Percentiles rank a stretch among this genome's conserved stretches.
phyloP scores from a whole-genome alignment of 75 land plant genomes.

The Adiantum capillusveneris region DNA sequence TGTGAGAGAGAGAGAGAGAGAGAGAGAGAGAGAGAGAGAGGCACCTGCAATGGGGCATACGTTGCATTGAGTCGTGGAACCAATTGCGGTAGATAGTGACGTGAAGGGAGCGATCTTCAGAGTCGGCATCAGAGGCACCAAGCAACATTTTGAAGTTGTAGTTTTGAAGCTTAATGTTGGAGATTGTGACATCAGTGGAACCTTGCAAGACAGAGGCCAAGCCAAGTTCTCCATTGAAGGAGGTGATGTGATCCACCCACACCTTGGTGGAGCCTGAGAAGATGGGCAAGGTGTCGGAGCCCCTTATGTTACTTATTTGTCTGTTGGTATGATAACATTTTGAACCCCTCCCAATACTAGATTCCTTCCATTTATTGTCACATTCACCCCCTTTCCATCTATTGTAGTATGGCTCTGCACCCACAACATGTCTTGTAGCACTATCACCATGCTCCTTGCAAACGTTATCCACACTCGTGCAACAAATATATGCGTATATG shows the following conservation, averaged over 20 bases:
- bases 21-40: too few species aligned
- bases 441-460: conserved; percentile 15
- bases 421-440: conserved; percentile 22
- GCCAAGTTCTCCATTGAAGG: conserved; percentile 31
- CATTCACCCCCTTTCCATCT: conserved; percentile 29
- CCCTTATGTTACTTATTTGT: conserved; percentile 12
- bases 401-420: conserved; percentile 27
- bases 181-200: conserved; percentile 42
- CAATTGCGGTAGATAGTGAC: conserved; percentile 36
- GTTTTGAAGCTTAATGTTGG: conserved; percentile 27
- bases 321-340: conserved; percentile 19
- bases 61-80: conserved; percentile 33
- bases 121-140: conserved; percentile 35
- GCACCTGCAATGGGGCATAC: conserved; percentile 55
- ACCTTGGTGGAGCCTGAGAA: conserved; percentile 8
- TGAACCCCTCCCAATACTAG: conserved; percentile 8
- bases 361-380: conserved; percentile 12
- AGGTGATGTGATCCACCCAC: conserved; percentile 46
- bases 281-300: conserved; percentile 33
- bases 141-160: conserved; percentile 35
- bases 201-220: conserved; percentile 32
- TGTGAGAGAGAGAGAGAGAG: too few species aligned
- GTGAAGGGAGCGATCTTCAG: conserved; percentile 23
- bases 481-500: too few species aligned
- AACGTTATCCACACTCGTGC: conserved; percentile 32